Base-by-base conservation (phyloP, 345 rosid genomes). In the Excoecaria cochinchinensis region DNA sequence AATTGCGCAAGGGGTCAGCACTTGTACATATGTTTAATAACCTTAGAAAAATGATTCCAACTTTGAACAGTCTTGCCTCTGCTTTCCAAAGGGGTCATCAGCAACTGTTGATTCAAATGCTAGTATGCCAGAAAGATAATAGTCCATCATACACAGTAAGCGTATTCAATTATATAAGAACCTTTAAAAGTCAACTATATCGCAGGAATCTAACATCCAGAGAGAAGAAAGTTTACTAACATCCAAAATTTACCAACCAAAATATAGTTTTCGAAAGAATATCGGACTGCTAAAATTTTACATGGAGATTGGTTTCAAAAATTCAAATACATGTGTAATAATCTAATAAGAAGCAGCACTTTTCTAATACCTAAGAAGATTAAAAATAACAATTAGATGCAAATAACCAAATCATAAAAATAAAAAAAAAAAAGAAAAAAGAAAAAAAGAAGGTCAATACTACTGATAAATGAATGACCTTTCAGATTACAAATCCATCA, bases 191-290 rank as follows among this genome's bases (percentile, higher is more conserved):
- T 71, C 70, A 40, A 71, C 66, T 24, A 24, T 67, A 71, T 52
- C 2, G 76, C 72, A 72, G 17, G 11, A 31, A 55, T 69, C 60
- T 31, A 14, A 66, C 44, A 72, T 74, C 47, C 59, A 55, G 66
- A 71, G 56, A 79, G 71, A 50, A 70, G 39, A 36, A 74, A 70
- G 80, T 55, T 62, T 52, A 70, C 72, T 51, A 61, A 74, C 68
- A 73, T 65, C 52, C 56, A 63, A 77, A 72, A 77, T n/a, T 76
- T 67, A 82, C 65, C 71, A 64, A 76, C 69, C 78, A 64, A 21
- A 50, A 25, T 48, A 56, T 66, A 44, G 14, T 64, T 53, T n/a
- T 24, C 1, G 36, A 65, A 50, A 62, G 4, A 21, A 21, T 48
- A 67, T 7, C 36, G 10, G 8, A 52, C 59, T 57, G 50, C 57